Conservation (phyloP, 2,329 filamentous ascomycete species). For the Calycina herbarum region DNA sequence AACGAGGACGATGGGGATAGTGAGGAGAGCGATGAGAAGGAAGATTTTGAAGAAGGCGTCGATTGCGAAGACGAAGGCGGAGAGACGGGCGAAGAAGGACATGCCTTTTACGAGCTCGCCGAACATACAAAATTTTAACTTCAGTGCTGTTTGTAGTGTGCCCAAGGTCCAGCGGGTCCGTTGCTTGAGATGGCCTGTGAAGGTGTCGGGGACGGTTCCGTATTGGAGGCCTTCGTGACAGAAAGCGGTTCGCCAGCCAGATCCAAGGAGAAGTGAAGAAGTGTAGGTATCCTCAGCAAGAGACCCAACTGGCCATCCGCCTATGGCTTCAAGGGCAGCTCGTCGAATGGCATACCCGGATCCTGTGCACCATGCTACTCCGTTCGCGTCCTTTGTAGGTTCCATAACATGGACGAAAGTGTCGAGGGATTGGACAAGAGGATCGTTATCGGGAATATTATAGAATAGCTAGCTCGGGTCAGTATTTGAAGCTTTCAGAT, state of each 20-base stretch:
- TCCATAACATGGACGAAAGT: slow-evolving; percentile 58
- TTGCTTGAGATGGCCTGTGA: slow-evolving; percentile 56
- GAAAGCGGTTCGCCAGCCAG: slow-evolving; percentile 62
- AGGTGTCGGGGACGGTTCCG: slow-evolving; percentile 59
- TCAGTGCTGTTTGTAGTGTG: slow-evolving; percentile 59
- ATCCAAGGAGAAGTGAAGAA: slow-evolving; percentile 57
- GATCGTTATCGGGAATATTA: slow-evolving; percentile 59
- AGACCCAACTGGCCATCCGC: slow-evolving; percentile 60
- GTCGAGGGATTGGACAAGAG: slow-evolving; percentile 55
- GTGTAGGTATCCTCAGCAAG: slow-evolving; percentile 62
- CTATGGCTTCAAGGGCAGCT: slow-evolving; percentile 59
- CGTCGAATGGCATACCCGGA: slow-evolving; percentile 62
- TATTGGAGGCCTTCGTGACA: slow-evolving; percentile 61
- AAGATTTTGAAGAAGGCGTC: slow-evolving; percentile 57
- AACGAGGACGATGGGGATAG: slow-evolving; percentile 58
- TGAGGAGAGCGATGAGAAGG: slow-evolving; percentile 54
- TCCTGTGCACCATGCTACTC: slow-evolving; percentile 64
- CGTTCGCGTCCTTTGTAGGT: slow-evolving; percentile 45
- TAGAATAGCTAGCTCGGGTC: slow-evolving; percentile 51
- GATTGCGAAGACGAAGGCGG: slow-evolving; percentile 57
- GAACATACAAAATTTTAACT: slow-evolving; percentile 60
- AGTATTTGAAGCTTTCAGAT: slow-evolving; percentile 2
- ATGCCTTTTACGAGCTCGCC: slow-evolving; percentile 54
- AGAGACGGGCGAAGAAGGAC: slow-evolving; percentile 57
- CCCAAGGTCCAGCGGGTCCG: slow-evolving; percentile 57